Evolutionary conservation across 1,139 yeast species (phyloP), one percentile per base, ranked within the genome.

Genomic region (Kodamaea fungicola): DNA sequence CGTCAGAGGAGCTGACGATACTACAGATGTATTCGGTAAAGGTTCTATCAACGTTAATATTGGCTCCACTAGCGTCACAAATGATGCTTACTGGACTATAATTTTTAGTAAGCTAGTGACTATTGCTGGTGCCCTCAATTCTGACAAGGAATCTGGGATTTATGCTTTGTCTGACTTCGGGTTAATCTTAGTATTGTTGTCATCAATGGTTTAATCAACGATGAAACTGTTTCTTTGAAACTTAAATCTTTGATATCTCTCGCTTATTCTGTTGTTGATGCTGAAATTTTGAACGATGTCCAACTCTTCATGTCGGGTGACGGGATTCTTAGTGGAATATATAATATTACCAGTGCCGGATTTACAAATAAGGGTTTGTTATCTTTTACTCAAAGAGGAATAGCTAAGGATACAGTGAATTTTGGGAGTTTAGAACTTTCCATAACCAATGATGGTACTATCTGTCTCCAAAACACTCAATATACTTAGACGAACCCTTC

Each of bases 61-160:
- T 36, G 64, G 61, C 10, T 61, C 52, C 40, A 49, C 59, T n/a
- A 46, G 45, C 8, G 50, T 65, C 36, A 46, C 51, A 9, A 49
- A 52, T 8, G 62, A 59, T 34, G 64, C 52, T 10, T 61, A 53
- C 42, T 64, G 62, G 61, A 62, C 70, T 22, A 57, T 64, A 27
- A 45, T 63, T 34, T 50, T 62, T 44, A 62, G 62, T 39, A 57
- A 59, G 21, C 35, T 48, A 31, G 43, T 56, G 12, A 39, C 54
- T 4, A 46, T 57, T 32, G 47, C 50, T 28, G 65, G 67, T n/a
- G 35, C 41, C 25, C 48, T 63, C 22, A 32, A 42, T 16, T 51
- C 50, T 25, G 44, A 54, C 10, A 56, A 61, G 31, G 51, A 47
- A 1, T 64, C 64, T 34, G 55, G 51, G 1, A 54, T 61, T 32